Evolutionary conservation across 2,329 filamentous ascomycete species (phyloP), one percentile per base, ranked within the genome.

Genomic region (Raffaelea albimanens): DNA sequence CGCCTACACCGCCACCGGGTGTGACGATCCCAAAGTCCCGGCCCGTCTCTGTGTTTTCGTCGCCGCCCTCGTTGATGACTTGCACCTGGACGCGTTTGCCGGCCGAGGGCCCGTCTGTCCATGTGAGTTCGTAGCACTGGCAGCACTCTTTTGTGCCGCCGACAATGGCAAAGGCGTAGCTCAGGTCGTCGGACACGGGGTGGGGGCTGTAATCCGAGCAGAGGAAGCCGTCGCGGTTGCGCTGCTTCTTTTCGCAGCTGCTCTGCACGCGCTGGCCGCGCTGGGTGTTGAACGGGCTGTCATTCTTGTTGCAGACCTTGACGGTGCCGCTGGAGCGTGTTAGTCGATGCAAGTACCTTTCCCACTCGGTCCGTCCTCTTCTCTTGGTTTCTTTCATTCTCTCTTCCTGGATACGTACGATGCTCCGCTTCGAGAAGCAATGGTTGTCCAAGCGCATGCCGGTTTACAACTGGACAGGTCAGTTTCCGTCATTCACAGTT

Each of bases 91-190:
- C 47, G 14, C 41, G 34, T 49, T 55, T 55, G 31, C 52, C 53
- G 4, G 41, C 47, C 8, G 51, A 48, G 16, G 48, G 45, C 9
- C 55, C 53, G 39, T 52, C 51, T 18, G 44, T 52, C 52, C 53
- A 57, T 3, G 16, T 10, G 13, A 57, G 49, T 47, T 55, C 53
- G 43, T 46, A 57, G 52, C 55, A 57, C 46, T 51, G 48, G 52
- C 55, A 57, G 53, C 55, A 57, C 40, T 53, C 51, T 14, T 50
- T 46, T 4, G 49, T 41, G 25, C 48, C 51, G 21, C 53, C 42
- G 10, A 51, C 54, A 14, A 55, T 40, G 23, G 51, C 55, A 41
- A 57, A 57, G 14, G 52, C 53, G 36, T 50, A 49, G 33, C 40
- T 46, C 20, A 57, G 48, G 13, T 50, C 36, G 14, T 54, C 47